Evolutionary conservation across 805 yeast species (phyloP).

Genomic region (Lipomyces sp.): DNA sequence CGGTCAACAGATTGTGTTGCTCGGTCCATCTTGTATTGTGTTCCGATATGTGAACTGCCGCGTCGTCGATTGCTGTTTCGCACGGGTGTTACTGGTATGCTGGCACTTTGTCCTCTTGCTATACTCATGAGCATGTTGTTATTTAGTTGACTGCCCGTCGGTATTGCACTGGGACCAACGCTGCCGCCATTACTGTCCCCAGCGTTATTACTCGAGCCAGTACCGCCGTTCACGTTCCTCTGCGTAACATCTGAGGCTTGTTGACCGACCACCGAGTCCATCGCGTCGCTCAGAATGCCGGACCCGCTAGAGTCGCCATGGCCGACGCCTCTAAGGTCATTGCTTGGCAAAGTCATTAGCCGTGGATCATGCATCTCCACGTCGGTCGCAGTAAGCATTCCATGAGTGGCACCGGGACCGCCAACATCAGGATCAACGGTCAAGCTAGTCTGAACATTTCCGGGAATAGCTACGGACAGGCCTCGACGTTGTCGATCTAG

Average conservation of each 20-base stretch:
- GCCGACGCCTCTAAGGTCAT: constrained; percentile 1
- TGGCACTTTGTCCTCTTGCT: constrained; percentile 17
- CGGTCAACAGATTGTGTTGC: constrained; percentile 35
- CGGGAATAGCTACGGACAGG: neutral
- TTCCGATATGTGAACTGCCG: constrained; percentile 7
- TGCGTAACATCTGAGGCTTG: neutral
- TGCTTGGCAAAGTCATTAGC: constrained; percentile 17
- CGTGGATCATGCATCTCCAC: constrained; percentile 36
- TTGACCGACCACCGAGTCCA: constrained; percentile 9
- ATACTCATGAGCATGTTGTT: constrained; percentile 22
- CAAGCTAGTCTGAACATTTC: constrained; percentile 4
- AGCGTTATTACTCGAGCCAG: constrained; percentile 1
- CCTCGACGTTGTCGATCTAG: constrained; percentile 17
- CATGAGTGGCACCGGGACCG: constrained; percentile 17
- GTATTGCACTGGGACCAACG: neutral
- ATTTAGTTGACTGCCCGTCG: constrained; percentile 13
- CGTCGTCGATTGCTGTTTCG: constrained; percentile 18
- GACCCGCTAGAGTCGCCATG: neutral
- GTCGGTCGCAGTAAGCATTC: constrained; percentile 16
- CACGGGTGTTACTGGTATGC: constrained; percentile 25
- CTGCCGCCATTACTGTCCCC: neutral
- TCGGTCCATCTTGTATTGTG: constrained; percentile 36
- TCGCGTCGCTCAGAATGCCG: constrained; percentile 9
- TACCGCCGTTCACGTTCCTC: neutral
- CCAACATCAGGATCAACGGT: constrained; percentile 19